phyloP scores from a whole-genome alignment of 805 yeast species.

The Zygosaccharomyces kombuchaensis region DNA sequence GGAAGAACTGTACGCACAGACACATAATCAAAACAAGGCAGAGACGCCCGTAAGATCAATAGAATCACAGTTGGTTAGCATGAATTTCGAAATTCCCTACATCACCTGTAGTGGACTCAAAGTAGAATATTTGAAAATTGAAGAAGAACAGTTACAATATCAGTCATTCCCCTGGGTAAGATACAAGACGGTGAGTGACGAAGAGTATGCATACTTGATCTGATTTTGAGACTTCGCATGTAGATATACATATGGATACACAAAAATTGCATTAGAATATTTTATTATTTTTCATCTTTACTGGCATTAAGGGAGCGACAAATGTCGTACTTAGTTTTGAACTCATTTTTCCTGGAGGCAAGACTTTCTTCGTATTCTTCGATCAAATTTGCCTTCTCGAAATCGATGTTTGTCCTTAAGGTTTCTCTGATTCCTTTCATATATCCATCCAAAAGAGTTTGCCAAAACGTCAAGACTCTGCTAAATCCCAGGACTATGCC shows the following conservation, averaged over 20 bases:
- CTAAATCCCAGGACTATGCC: conserved; percentile 34
- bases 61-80: conserved; percentile 37
- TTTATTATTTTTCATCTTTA: conserved; percentile 1
- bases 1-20: conserved; percentile 33
- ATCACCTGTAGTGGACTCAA: conserved; percentile 62
- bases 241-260: conserved; percentile 1
- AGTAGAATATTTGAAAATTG: conserved; percentile 61
- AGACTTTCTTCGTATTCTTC: conserved; percentile 6
- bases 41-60: conserved; percentile 6
- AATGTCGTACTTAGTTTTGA: neutral
- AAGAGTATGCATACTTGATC: conserved; percentile 34
- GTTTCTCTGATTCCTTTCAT: conserved; percentile 11
- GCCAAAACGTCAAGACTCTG: conserved; percentile 33
- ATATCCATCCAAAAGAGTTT: conserved; percentile 16
- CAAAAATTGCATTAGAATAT: conserved; percentile 2
- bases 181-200: conserved; percentile 46
- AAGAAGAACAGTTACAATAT: conserved; percentile 56
- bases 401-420: conserved; percentile 17
- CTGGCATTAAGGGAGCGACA: neutral
- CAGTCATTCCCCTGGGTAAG: conserved; percentile 79
- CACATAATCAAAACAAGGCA: conserved; percentile 20
- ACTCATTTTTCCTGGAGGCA: conserved; percentile 2
- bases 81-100: conserved; percentile 62
- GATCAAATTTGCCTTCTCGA: conserved; percentile 7
- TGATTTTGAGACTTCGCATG: conserved; percentile 7